Conservation (phyloP, 2,329 filamentous ascomycete genomes). For the Pseudogymnoascus sp. region DNA sequence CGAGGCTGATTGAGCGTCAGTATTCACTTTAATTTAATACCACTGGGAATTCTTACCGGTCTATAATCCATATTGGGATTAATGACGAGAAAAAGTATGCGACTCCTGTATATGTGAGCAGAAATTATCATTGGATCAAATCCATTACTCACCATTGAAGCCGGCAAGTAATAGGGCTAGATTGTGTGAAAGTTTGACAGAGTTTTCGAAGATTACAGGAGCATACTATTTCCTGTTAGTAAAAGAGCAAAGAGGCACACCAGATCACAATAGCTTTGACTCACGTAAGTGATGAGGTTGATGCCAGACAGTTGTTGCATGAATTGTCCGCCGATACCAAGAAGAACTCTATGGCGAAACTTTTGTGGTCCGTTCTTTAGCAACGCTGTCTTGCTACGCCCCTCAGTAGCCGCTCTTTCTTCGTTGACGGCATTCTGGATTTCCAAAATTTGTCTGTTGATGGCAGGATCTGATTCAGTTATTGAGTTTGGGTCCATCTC, state of each 20-base stretch:
- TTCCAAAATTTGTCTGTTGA: slow-evolving; percentile 28
- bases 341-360: slow-evolving; percentile 34
- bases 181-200: slow-evolving; percentile 37
- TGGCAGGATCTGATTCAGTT: slow-evolving; percentile 20
- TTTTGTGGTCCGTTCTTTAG: slow-evolving; percentile 38
- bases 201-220: slow-evolving; percentile 42
- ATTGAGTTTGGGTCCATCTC: slow-evolving; percentile 27
- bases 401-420: slow-evolving; percentile 33
- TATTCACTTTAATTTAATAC: not conserved
- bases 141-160: slow-evolving; percentile 29
- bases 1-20: slow-evolving; percentile 29
- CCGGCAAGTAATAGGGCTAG: slow-evolving; percentile 48
- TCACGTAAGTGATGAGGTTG: slow-evolving; percentile 25
- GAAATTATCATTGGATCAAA: not conserved
- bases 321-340: slow-evolving; percentile 39
- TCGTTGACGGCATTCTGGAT: slow-evolving; percentile 37
- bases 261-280: not conserved
- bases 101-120: slow-evolving; percentile 25
- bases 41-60: slow-evolving; percentile 29
- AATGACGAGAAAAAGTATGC: slow-evolving; percentile 33
- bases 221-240: slow-evolving; percentile 27
- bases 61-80: slow-evolving; percentile 33
- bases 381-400: slow-evolving; percentile 31
- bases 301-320: slow-evolving; percentile 38
- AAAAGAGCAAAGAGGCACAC: not conserved